Base-by-base conservation (phyloP, 2,329 filamentous ascomycete species). In the Xylariaceae sp. region DNA sequence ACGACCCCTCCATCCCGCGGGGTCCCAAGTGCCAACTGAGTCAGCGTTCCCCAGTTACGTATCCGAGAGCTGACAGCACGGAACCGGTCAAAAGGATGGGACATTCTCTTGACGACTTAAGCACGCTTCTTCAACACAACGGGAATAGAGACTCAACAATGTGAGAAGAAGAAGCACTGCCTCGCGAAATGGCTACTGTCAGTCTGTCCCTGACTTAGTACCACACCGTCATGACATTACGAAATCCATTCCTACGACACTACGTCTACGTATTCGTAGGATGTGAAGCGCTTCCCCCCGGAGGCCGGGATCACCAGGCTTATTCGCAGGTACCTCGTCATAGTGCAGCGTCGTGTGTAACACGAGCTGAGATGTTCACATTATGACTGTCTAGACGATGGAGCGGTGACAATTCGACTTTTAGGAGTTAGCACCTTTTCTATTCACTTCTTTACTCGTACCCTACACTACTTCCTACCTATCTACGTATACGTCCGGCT, bases 281-380 rank as follows among this genome's bases (percentile, higher is more conserved):
- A 13, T 13, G 37, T 42, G 9, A 10, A 10, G 9, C 17, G 13
- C 37, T 42, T 9, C 13, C 13, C 42, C 11, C 42, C 10, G 42
- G 10, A n/a, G 49, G 49, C 23, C 49, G 34, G 39, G 48, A 37
- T 23, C 44, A 53, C 23, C 15, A 37, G 17, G 50, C 50, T 52
- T 50, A 50, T 30, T 30, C 7, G 23, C 17, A 51, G 49, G 30
- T 23, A 18, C 34, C 50, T 57, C 56, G 44, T 58, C 51, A 58
- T 57, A 39, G 50, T 55, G 44, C 53, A 34, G 42, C 34, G 45
- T 39, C n/a, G 13, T 49, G 15, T 53, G 56, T 53, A 50, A 44
- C 56, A 44, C 45, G 30, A 18, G 39, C 51, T 10, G 39, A 48
- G n/a, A 51, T 45, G 23, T 17, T 23, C 34, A 35, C 49, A 51